A percentile compares a stretch with the other conserved stretches of the same genome.
Evolutionary conservation across 2,329 filamentous ascomycete genomes (phyloP).

Genomic region (Cladophialophora chaetospira): DNA sequence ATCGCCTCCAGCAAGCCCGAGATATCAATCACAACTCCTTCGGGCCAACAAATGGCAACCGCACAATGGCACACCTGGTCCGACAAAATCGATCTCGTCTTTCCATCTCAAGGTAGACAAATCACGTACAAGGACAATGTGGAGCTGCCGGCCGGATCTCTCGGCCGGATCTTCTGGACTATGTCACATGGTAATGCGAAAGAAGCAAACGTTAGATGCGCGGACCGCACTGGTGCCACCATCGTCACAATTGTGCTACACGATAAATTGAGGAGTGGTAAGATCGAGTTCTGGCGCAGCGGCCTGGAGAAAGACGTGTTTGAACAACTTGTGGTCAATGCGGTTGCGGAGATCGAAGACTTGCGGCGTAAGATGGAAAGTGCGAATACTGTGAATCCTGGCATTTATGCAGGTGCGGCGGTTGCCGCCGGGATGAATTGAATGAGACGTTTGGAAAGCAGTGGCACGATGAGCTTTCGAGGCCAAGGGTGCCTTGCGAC

Average conservation of each 20-base stretch:
- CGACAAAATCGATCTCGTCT: conserved; percentile 15
- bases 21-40: neutral
- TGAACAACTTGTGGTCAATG: conserved; percentile 13
- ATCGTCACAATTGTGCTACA: conserved; percentile 5
- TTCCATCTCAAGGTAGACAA: neutral
- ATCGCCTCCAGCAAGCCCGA: conserved; percentile 3
- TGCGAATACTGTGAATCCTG: conserved; percentile 24
- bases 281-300: conserved; percentile 5
- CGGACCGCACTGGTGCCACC: neutral
- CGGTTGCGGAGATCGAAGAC: conserved; percentile 10
- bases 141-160: neutral
- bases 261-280: conserved; percentile 1
- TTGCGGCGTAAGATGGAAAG: conserved; percentile 5
- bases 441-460: too few relatives aligned
- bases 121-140: conserved; percentile 15
- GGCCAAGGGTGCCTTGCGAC: too few relatives aligned
- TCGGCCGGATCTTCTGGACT: conserved; percentile 9
- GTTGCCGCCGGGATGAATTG: neutral
- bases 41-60: neutral
- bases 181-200: neutral
- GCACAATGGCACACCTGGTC: conserved; percentile 7
- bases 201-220: conserved; percentile 1
- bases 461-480: too few relatives aligned
- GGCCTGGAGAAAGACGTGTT: conserved; percentile 1
- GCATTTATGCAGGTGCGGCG: neutral